Evolutionary conservation across 1,284 basidiomycete genomes (phyloP).

Genomic region (Tremellales sp.): DNA sequence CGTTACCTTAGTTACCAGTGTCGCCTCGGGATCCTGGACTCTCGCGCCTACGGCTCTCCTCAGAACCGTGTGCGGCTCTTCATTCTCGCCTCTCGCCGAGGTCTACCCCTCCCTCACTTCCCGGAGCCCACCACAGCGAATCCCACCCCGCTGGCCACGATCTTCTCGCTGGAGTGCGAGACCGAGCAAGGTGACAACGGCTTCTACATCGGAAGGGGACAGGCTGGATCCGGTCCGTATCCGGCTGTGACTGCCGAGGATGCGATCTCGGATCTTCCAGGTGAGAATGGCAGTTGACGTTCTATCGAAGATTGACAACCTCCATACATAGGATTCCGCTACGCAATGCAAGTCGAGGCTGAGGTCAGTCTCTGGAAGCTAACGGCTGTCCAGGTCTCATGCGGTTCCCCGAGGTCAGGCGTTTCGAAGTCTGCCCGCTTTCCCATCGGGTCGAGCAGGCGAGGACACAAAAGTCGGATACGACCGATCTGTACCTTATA

Average conservation of each 20-base stretch:
- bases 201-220: conserved; percentile 16
- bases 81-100: conserved; percentile 24
- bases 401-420: not conserved
- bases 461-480: conserved; percentile 18
- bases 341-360: not conserved
- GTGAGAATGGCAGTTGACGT: conserved; percentile 10
- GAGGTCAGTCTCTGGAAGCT: not conserved
- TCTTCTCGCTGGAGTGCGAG: conserved; percentile 12
- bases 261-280: conserved; percentile 28
- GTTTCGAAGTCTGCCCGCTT: conserved; percentile 1
- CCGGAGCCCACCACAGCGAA: conserved; percentile 31
- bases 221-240: conserved; percentile 17
- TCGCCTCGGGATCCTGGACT: conserved; percentile 24
- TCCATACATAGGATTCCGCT: not conserved
- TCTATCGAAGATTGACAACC: not conserved
- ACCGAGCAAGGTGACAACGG: not conserved
- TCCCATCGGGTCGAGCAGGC: conserved; percentile 1
- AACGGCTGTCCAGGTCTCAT: not conserved
- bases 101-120: conserved; percentile 24
- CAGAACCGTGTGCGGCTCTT: conserved; percentile 30
- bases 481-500: conserved; percentile 6
- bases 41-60: conserved; percentile 26
- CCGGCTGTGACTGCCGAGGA: conserved; percentile 24
- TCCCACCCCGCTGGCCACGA: conserved; percentile 8
- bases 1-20: conserved; percentile 24